A percentile compares a stretch with the other conserved stretches of the same genome.
Conservation (phyloP, 805 yeast genomes). For the Metschnikowia baotianmanensis region DNA sequence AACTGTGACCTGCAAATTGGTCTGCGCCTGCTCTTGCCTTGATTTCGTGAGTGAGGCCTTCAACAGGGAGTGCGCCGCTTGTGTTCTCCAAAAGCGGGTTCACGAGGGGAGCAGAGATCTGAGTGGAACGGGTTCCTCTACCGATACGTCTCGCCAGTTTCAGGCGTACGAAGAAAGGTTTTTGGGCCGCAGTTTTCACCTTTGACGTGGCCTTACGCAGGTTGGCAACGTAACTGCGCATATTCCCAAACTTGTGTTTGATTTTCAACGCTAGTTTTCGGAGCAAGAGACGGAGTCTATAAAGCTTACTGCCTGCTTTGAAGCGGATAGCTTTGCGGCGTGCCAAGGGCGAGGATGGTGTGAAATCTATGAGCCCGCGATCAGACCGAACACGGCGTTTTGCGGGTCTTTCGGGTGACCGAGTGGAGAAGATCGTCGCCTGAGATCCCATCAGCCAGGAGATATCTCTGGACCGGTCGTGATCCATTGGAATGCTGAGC, state of each 20-base stretch:
- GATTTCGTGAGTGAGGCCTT: constrained; percentile 14
- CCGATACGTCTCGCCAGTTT: not conserved
- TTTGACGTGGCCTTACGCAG: constrained; percentile 14
- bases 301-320: constrained; percentile 32
- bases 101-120: constrained; percentile 31
- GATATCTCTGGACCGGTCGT: constrained; percentile 23
- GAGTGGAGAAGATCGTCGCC: constrained; percentile 45
- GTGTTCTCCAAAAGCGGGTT: constrained; percentile 31
- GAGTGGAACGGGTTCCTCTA: not conserved
- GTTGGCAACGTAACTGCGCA: constrained; percentile 12
- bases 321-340: constrained; percentile 35
- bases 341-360: constrained; percentile 12
- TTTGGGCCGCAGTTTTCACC: constrained; percentile 3
- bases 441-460: constrained; percentile 42
- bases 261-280: constrained; percentile 20
- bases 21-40: constrained; percentile 17
- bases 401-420: constrained; percentile 20
- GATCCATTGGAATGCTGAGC: constrained; percentile 1
- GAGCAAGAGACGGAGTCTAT: constrained; percentile 25
- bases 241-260: constrained; percentile 20
- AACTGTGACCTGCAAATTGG: not conserved
- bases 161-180: constrained; percentile 5
- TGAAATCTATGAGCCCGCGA: too few relatives aligned
- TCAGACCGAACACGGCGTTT: not conserved
- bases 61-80: constrained; percentile 28